Base-by-base conservation (phyloP, 177 flowering plant species). In the Vitis hybrid region DNA sequence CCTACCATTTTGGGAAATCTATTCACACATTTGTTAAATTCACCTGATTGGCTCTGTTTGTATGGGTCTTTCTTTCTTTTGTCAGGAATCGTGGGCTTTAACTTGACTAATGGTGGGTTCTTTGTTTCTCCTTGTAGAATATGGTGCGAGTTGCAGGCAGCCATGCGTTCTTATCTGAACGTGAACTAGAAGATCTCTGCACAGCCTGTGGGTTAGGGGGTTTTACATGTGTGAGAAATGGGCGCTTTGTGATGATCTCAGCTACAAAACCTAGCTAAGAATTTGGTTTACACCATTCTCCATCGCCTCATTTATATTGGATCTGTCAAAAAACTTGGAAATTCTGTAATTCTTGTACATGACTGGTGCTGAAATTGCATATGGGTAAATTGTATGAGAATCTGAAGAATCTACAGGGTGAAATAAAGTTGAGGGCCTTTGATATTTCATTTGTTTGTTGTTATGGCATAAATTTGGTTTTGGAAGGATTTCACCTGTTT, bases 151-250 rank as follows among this genome's bases (percentile, higher is more conserved):
- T 76, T 62, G 68, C 91, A 15, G 90, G 97, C 73, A 78, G 70
- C 72, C 85, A 76, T 62, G 60, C 77, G 39, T 92, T 85, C 73
- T 73, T 85, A 65, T 83, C 89, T 1, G 93, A 89, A 74, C 11
- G 69, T 11, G 98, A 94, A 78, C 80, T 92, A 6, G 86, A 92
- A 87, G 98, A 87, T 69, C 87, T 94, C 53, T 94, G 93, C 80
- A 70, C 60, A 55, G 63, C 89, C 31, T 89, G 95, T 70, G 98
- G 98, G 51, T 81, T 92, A n/a, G 86, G 85, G 62, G 86, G 62
- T 45, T 89, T 87, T 74, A 84, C 75, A 2, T 77, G 81, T 60
- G 75, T 66, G 18, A 84, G 98, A 72, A 90, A 90, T 60, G 79
- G 92, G 15, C 61, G 49, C 5, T 94, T 94, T 65, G 83, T 89